Evolutionary conservation across 2,329 filamentous ascomycete genomes (phyloP).

Genomic region (Epichloe scottii): DNA sequence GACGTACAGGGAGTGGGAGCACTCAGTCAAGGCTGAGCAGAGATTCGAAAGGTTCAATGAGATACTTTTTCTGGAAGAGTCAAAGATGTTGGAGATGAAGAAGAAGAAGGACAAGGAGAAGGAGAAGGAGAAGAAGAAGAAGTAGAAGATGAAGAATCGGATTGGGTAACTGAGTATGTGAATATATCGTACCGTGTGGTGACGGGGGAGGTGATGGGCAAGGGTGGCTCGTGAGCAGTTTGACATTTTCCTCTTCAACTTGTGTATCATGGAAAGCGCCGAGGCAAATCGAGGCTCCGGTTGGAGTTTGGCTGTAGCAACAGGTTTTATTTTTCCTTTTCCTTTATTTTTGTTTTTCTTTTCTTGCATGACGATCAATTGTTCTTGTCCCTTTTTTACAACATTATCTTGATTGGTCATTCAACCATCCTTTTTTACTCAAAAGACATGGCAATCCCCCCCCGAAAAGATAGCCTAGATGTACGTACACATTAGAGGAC

Average conservation of each 20-base stretch:
- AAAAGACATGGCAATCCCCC: background rate
- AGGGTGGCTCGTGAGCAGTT: background rate
- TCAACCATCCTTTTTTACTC: background rate
- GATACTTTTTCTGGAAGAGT: background rate
- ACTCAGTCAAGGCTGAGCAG: constrained; percentile 26
- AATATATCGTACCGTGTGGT: background rate
- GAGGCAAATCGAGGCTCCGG: background rate
- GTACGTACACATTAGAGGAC: background rate
- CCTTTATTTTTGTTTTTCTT: too few relatives aligned
- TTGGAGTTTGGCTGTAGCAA: background rate
- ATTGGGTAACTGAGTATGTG: background rate
- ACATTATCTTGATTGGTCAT: background rate
- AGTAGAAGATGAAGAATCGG: background rate
- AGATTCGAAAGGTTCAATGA: constrained; percentile 1
- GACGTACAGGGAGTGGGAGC: constrained; percentile 32
- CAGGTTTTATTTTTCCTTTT: background rate
- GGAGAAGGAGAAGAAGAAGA: too few relatives aligned
- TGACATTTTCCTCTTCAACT: background rate
- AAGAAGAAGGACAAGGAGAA: background rate
- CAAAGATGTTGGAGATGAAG: background rate
- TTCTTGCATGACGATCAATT: background rate
- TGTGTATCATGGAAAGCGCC: background rate
- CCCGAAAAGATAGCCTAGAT: background rate
- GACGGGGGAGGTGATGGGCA: too few relatives aligned
- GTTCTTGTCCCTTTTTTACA: background rate